Evolutionary conservation across 129 eudicot genomes (phyloP), one percentile per base, ranked within the genome.

Genomic region (Cynara cardunculus): DNA sequence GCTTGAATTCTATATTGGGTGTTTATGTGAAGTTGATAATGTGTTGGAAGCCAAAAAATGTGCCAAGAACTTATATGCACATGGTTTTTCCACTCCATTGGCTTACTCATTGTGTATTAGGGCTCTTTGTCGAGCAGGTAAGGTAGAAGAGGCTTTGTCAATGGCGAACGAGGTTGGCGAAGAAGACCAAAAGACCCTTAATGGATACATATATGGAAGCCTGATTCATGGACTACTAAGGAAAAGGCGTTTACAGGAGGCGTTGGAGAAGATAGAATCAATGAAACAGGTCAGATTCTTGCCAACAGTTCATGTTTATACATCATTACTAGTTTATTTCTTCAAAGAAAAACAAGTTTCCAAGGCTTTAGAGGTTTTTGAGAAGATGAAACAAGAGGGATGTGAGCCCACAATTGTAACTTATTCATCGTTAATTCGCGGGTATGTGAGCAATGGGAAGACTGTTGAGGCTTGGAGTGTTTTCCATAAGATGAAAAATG

Each of bases 291-390:
- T 75, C 1, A 86, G 88, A 11, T 53, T 89, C 64, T 62, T 61
- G 34, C 97, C 98, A 22, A 89, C 97, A 1, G 92, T 87, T 72
- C 98, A 94, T 79, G 93, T 91, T 0, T 94, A 94, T 44, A 94
- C 98, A 75, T 84, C 96, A 18, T 82, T 94, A 59, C 80, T 94
- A 25, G 87, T 87, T 44, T 84, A 90, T 73, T 91, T 82, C 88
- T 87, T 88, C 37, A 90, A 81, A 80, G 92, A 87, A 66, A 89
- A 86, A 71, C 76, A 88, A 73, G 25, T 85, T 3, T 70, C 69
- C 9, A 90, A 78, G 73, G 98, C 96, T 27, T 44, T 94, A 83
- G 86, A 91, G 69, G 80, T 79, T 26, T 78, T 91, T 2, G 79
- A 82, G 69, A 78, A 77, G 71, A 94, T 94, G 98, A 87, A 86